Conservation (phyloP, 176 grass and related monocot genomes). For the Neostapfia colusana region DNA sequence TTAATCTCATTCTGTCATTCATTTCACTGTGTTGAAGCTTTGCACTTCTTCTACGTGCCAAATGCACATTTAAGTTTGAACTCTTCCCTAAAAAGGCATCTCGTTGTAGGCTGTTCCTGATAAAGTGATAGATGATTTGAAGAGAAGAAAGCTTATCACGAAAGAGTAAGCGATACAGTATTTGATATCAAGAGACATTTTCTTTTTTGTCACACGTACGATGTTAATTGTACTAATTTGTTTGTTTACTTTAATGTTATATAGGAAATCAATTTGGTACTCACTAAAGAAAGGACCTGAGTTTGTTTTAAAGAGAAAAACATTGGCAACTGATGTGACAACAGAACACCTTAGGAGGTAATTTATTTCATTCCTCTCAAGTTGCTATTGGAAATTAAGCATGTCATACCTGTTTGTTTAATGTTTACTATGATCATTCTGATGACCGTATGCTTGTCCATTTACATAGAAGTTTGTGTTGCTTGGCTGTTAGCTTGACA, state of each 20-base stretch:
- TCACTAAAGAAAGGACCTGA: slow-evolving; percentile 85
- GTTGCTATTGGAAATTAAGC: background rate
- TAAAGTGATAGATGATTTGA: slow-evolving; percentile 58
- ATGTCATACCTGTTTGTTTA: background rate
- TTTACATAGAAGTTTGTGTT: background rate
- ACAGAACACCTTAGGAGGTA: slow-evolving; percentile 91
- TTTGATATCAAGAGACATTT: background rate
- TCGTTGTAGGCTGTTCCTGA: slow-evolving; percentile 57
- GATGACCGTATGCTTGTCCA: background rate
- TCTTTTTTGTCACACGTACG: slow-evolving; percentile 32
- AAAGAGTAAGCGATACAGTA: slow-evolving; percentile 66
- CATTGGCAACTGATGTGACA: slow-evolving; percentile 83
- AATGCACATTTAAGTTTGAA: background rate
- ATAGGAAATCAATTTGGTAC: slow-evolving; percentile 73
- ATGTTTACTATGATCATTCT: slow-evolving; percentile 1
- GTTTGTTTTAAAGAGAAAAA: slow-evolving; percentile 85
- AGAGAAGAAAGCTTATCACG: slow-evolving; percentile 76
- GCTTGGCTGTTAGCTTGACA: background rate
- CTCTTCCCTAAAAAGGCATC: background rate
- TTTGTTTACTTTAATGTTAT: slow-evolving; percentile 29
- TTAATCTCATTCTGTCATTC: background rate
- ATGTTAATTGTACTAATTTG: slow-evolving; percentile 11
- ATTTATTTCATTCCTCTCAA: slow-evolving; percentile 23
- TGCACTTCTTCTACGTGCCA: slow-evolving; percentile 5
- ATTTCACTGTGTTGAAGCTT: background rate